Base-by-base conservation (phyloP, 106 monocot species). In the Dendrobium officinale region DNA sequence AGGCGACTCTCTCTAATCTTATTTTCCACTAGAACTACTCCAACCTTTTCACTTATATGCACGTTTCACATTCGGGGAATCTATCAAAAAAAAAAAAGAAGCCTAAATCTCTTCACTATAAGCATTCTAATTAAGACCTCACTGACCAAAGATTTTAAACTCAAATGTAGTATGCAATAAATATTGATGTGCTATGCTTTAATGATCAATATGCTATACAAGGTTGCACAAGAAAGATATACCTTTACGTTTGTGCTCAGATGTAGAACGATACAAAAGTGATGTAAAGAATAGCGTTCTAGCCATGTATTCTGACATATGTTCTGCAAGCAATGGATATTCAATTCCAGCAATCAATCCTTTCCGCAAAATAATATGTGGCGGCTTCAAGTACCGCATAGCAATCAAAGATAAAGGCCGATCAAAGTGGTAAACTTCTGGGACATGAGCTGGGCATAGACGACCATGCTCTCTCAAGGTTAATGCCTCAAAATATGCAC, bases 391-490 rank as follows among this genome's bases (percentile, higher is more conserved):
- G 81, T 99, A 99, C 6, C 86, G 85, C 98, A 99, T 99, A 55
- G 79, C 98, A 77, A 99, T 91, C 72, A 99, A 81, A 55, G 95
- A 95, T 93, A 99, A 90, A 22, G 81, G 42, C 17, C 89, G 82
- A 41, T 99, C 98, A 82, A 99, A 99, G 84, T 95, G 92, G 77
- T 92, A 99, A 70, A 99, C 92, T 88, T 99, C 88, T 6, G 98
- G 98, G 3, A 90, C 93, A 83, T 95, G 85, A 66, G 86, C n/a
- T n/a, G 95, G 92, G 79, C 98, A 95, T 44, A 93, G 61, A 64
- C 81, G 78, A n/a, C 98, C 91, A 70, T 99, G 98, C 75, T 95
- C 82, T 78, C 82, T 88, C 80, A 99, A 84, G 16, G 91, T 81
- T 20, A 86, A 66, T 19, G 87, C 81, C 80, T 99, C 95, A 87